Percentiles rank a stretch among this genome's conserved stretches.
Conservation (phyloP, 164 flowering plant species). For the Magnolia officinalis region DNA sequence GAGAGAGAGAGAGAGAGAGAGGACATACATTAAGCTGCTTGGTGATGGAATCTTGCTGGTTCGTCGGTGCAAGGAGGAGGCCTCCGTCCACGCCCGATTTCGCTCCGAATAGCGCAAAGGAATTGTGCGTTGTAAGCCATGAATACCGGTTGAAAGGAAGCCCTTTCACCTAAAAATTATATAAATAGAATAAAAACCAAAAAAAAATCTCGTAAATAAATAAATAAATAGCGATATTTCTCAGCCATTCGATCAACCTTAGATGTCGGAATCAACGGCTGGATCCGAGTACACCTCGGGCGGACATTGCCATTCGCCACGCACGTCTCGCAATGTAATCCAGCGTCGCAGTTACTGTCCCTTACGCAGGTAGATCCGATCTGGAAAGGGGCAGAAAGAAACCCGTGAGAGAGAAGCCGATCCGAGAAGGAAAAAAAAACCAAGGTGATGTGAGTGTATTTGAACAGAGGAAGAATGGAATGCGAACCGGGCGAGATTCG, state of each 20-base stretch:
- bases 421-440: background rate
- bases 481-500: background rate
- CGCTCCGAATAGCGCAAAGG: slow-evolving; percentile 57
- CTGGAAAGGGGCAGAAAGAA: slow-evolving; percentile 16
- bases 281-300: slow-evolving; percentile 70
- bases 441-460: background rate
- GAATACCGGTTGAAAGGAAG: slow-evolving; percentile 78
- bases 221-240: slow-evolving; percentile 23
- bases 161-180: slow-evolving; percentile 44
- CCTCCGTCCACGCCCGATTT: slow-evolving; percentile 52
- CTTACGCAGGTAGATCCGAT: slow-evolving; percentile 54
- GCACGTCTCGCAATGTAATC: slow-evolving; percentile 82
- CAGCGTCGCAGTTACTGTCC: slow-evolving; percentile 56
- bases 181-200: slow-evolving; percentile 1
- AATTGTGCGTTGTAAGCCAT: slow-evolving; percentile 91
- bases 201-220: background rate
- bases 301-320: slow-evolving; percentile 53
- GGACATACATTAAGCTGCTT: slow-evolving; percentile 66
- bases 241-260: slow-evolving; percentile 60
- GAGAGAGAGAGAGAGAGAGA: background rate
- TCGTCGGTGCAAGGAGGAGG: slow-evolving; percentile 46
- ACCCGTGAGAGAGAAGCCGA: background rate
- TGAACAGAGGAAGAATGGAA: background rate
- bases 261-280: slow-evolving; percentile 53
- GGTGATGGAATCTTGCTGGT: slow-evolving; percentile 83